Percentiles rank a stretch among this genome's conserved stretches.
phyloP scores from a whole-genome alignment of 306 rosid genomes.

The Cyclanthera cordifolia region DNA sequence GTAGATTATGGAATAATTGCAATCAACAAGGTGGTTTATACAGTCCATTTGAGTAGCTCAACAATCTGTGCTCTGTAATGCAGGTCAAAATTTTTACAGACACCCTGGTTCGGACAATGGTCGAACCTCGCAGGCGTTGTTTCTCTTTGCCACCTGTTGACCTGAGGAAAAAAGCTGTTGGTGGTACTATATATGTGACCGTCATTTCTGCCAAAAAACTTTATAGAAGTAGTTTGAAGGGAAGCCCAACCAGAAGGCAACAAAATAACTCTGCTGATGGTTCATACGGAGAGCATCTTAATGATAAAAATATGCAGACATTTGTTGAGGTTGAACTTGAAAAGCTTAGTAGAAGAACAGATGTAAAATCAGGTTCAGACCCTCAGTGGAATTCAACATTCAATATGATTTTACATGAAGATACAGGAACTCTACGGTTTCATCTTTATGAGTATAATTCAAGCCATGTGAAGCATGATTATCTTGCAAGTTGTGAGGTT shows the following conservation, averaged over 20 bases:
- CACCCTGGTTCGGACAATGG: conserved; percentile 80
- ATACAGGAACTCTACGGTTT: conserved; percentile 60
- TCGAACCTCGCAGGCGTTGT: conserved; percentile 92
- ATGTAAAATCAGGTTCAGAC: conserved; percentile 49
- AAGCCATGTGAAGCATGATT: conserved; percentile 65
- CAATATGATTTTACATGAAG: conserved; percentile 88
- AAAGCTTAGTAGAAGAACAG: conserved; percentile 73
- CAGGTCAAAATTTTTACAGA: conserved; percentile 74
- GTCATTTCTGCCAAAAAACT: conserved; percentile 74
- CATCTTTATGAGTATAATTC: conserved; percentile 59
- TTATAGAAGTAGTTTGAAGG: conserved; percentile 52
- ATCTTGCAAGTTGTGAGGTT: conserved; percentile 76
- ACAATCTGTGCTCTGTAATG: conserved; percentile 4
- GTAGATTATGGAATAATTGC: neutral
- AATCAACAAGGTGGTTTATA: neutral
- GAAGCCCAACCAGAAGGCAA: conserved; percentile 46
- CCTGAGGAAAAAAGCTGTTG: conserved; percentile 71
- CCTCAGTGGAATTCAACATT: conserved; percentile 82
- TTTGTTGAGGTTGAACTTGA: conserved; percentile 85
- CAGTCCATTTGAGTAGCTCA: conserved; percentile 4
- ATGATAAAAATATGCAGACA: conserved; percentile 57
- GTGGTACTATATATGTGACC: conserved; percentile 65
- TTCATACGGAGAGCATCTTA: conserved; percentile 38
- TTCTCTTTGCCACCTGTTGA: conserved; percentile 66
- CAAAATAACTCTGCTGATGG: conserved; percentile 33